Base-by-base conservation (phyloP, 2,329 filamentous ascomycete species). In the Zymoseptoria tritici region DNA sequence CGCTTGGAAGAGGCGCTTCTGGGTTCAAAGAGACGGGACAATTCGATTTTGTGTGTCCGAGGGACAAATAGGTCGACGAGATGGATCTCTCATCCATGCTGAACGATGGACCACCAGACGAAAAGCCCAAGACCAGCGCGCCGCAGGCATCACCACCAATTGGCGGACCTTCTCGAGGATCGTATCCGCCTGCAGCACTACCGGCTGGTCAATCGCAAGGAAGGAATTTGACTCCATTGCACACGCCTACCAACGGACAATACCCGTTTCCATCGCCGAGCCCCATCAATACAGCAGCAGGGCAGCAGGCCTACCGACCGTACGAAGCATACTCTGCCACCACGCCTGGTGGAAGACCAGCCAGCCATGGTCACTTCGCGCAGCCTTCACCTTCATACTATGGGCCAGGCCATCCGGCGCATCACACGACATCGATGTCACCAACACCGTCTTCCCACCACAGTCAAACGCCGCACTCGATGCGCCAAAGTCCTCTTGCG, bases 51-150 rank as follows among this genome's bases (percentile, higher is more conserved):
- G 36, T 16, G 16, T 6, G 16, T 46, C 16, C 2, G 36, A n/a
- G 16, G 36, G 36, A 46, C 13, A n/a, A n/a, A 46, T 16, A 52
- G 42, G 11, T 16, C 52, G 31, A 54, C 56, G 58, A 55, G 22
- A 74, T 73, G 72, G 69, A 74, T 62, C 65, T 74, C 57, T 60
- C 60, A 11, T 59, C 66, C 24, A 68, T 74, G 64, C 64, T 73
- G 58, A 72, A 72, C 58, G 67, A 72, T 58, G 63, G 67, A 20
- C 58, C 62, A 8, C 64, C 66, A 60, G 65, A 69, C 24, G 63
- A 67, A 31, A 66, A 66, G 56, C 67, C 60, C n/a, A 61, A 58
- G 49, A 57, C 52, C 26, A 60, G 58, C 31, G 60, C 58, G 21
- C 61, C 61, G 36, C 65, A 59, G 54, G 55, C 60, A 52, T 57